Conservation (phyloP, 345 rosid genomes). For the Lepidium sativum region DNA sequence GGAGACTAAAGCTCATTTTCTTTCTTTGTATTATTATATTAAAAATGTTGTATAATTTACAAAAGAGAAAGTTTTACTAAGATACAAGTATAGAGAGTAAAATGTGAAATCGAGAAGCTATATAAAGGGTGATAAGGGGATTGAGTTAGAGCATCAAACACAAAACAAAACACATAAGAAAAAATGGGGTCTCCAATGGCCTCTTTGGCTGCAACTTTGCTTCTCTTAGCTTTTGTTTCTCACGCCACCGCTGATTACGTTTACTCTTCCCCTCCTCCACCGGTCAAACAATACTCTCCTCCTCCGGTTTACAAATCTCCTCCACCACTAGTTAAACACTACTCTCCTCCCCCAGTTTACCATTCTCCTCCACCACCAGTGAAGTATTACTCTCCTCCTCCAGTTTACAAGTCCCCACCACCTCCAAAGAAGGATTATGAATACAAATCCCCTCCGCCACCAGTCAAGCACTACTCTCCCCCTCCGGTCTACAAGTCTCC, state of each 20-base stretch:
- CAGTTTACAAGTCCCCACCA: neutral
- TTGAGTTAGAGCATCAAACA: constrained; percentile 25
- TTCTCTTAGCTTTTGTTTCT: constrained; percentile 38
- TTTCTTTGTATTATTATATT: constrained; percentile 4
- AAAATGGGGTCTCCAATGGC: constrained; percentile 47
- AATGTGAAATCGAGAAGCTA: constrained; percentile 29
- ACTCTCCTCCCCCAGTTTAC: neutral
- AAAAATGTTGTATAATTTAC: neutral
- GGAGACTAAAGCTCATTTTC: neutral
- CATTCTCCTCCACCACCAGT: constrained; percentile 3
- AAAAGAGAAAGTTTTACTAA: constrained; percentile 1
- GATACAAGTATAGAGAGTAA: neutral
- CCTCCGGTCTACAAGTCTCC: constrained; percentile 24
- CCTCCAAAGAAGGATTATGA: neutral
- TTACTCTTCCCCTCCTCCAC: constrained; percentile 35
- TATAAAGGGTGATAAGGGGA: constrained; percentile 38
- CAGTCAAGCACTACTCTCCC: constrained; percentile 1
- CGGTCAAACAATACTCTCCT: constrained; percentile 35
- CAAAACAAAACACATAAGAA: constrained; percentile 1
- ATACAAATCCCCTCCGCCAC: constrained; percentile 27
- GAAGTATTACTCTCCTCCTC: constrained; percentile 14
- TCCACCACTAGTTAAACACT: constrained; percentile 22
- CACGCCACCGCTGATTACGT: constrained; percentile 35
- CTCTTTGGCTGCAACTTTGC: constrained; percentile 35
- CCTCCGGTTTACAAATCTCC: constrained; percentile 12